Conservation (phyloP, 1,284 basidiomycete species). For the Tetrapyrgos nigripes region DNA sequence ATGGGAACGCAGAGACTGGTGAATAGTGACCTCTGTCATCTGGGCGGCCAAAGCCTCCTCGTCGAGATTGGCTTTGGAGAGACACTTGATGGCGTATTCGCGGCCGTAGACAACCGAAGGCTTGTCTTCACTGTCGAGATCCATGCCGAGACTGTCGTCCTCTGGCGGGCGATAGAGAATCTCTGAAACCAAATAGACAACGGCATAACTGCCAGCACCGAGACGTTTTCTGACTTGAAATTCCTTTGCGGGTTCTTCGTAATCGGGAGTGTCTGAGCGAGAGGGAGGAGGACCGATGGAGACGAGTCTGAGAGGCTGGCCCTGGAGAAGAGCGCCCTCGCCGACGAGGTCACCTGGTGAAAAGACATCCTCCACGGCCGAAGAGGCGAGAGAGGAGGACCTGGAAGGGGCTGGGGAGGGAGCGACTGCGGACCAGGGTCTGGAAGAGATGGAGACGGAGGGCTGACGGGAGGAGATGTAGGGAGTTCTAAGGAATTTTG, state of each 20-base stretch:
- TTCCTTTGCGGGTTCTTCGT: constrained; percentile 61
- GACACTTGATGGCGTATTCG: constrained; percentile 95
- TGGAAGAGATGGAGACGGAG: constrained; percentile 22
- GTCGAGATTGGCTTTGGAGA: constrained; percentile 92
- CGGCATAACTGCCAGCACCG: constrained; percentile 90
- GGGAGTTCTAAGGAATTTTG: constrained; percentile 50
- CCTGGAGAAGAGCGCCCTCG: constrained; percentile 66
- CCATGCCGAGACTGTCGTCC: constrained; percentile 65
- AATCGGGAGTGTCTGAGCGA: constrained; percentile 32
- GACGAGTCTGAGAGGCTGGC: constrained; percentile 65
- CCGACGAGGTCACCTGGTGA: constrained; percentile 74
- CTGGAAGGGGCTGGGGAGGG: constrained; percentile 20
- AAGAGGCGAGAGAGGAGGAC: constrained; percentile 49
- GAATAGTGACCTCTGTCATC: constrained; percentile 93
- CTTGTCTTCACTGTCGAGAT: constrained; percentile 55
- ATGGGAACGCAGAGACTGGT: constrained; percentile 91
- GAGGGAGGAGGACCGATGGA: constrained; percentile 36
- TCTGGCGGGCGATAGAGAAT: constrained; percentile 69
- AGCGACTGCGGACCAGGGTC: constrained; percentile 33
- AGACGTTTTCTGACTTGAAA: constrained; percentile 87
- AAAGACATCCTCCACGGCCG: constrained; percentile 67
- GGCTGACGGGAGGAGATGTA: constrained; percentile 48
- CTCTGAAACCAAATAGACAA: constrained; percentile 93
- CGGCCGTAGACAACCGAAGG: constrained; percentile 70
- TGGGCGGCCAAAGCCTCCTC: constrained; percentile 87